Conservation (phyloP, 179 eudicot species). For the Amaranthus tricolor region DNA sequence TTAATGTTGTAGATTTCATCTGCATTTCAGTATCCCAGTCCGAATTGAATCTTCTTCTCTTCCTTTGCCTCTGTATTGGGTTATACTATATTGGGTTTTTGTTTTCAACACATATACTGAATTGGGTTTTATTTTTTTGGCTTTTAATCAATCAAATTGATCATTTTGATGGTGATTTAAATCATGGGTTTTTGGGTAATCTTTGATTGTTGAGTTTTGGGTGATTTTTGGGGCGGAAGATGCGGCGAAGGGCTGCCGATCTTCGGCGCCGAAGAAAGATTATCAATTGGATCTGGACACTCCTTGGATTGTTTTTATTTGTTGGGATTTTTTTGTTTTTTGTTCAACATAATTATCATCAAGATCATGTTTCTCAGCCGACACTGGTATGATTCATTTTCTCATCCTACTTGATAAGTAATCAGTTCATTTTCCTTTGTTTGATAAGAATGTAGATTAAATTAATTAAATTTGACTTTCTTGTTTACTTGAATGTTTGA, state of each 20-base stretch:
- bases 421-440: not conserved
- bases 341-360: slow-evolving; percentile 65
- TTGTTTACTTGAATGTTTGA: not conserved
- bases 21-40: no score
- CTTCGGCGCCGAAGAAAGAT: slow-evolving; percentile 82
- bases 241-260: slow-evolving; percentile 87
- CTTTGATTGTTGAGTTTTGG: slow-evolving; percentile 26
- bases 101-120: slow-evolving; percentile 3
- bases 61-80: no score
- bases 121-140: slow-evolving; percentile 10
- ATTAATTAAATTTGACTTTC: not conserved
- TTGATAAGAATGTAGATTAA: not conserved
- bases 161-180: not conserved
- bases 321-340: slow-evolving; percentile 61
- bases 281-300: slow-evolving; percentile 77
- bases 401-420: not conserved
- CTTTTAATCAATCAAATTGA: not conserved
- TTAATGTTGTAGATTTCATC: no score
- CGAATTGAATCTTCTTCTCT: no score
- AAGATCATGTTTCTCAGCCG: slow-evolving; percentile 46
- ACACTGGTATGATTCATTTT: slow-evolving; percentile 39
- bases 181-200: slow-evolving; percentile 27
- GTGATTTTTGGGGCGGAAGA: slow-evolving; percentile 32
- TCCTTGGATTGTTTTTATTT: slow-evolving; percentile 51
- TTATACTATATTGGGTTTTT: no score